phyloP scores from a whole-genome alignment of 140 eudicot genomes.

The Bidens hawaiensis region DNA sequence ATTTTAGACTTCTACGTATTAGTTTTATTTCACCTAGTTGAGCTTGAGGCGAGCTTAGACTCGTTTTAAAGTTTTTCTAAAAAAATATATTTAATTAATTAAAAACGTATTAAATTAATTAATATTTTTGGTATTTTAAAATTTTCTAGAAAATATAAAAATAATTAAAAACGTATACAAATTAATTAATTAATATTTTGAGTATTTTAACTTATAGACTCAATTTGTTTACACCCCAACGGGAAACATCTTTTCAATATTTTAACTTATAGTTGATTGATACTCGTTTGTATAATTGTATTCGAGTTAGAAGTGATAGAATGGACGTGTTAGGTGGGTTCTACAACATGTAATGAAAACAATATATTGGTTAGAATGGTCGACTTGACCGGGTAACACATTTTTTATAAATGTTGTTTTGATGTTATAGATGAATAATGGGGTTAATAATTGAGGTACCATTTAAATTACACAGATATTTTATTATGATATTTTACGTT shows the following conservation, averaged over 20 bases:
- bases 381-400: not conserved
- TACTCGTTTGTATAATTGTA: not conserved
- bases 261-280: not conserved
- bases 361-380: not conserved
- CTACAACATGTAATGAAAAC: conserved; percentile 6
- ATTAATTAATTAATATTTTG: not conserved
- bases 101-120: too few species aligned
- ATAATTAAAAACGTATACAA: too few species aligned
- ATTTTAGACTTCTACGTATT: too few species aligned
- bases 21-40: too few species aligned
- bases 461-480: not conserved
- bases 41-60: too few species aligned
- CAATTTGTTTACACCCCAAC: too few species aligned
- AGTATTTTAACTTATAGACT: not conserved
- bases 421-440: not conserved
- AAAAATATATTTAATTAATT: too few species aligned
- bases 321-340: not conserved
- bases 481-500: not conserved
- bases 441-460: not conserved
- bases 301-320: not conserved
- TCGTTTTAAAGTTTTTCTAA: too few species aligned
- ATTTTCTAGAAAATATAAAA: too few species aligned
- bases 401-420: not conserved
- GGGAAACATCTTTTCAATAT: too few species aligned
- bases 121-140: too few species aligned